phyloP scores from a whole-genome alignment of 805 yeast genomes.

The Wickerhamiella domercqiae region DNA sequence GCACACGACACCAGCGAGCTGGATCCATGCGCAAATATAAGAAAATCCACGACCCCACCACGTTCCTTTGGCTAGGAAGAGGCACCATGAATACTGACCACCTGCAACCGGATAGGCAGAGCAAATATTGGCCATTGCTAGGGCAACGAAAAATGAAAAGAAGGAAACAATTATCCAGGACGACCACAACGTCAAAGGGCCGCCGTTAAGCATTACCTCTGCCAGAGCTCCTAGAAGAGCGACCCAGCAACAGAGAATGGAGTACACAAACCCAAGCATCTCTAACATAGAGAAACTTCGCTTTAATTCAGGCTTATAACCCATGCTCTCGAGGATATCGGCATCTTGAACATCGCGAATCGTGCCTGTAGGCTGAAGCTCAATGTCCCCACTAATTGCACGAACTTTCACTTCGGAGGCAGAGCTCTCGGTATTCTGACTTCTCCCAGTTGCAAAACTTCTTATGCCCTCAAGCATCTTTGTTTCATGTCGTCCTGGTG shows the following conservation, averaged over 20 bases:
- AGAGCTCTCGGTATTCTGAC: background rate
- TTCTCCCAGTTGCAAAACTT: no score
- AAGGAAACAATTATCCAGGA: constrained; percentile 37
- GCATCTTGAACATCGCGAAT: background rate
- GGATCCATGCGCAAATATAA: constrained; percentile 45
- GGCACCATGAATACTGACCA: constrained; percentile 56
- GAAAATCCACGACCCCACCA: constrained; percentile 35
- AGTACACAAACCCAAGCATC: constrained; percentile 35
- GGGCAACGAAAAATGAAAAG: constrained; percentile 41
- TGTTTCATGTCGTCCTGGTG: no score
- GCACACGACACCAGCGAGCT: constrained; percentile 47
- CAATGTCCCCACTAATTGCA: no score
- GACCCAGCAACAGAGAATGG: constrained; percentile 49
- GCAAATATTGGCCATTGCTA: constrained; percentile 50
- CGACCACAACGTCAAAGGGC: constrained; percentile 51
- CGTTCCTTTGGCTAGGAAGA: constrained; percentile 19
- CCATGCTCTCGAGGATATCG: constrained; percentile 24
- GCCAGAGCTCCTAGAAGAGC: constrained; percentile 49
- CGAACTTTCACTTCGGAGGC: background rate
- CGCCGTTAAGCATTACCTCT: constrained; percentile 46
- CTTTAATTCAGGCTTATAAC: constrained; percentile 48
- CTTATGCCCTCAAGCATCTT: no score
- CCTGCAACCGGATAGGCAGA: constrained; percentile 43
- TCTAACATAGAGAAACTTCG: constrained; percentile 44
- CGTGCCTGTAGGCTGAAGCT: no score